phyloP scores from a whole-genome alignment of 805 yeast species.

The Metschnikowia continentalis region DNA sequence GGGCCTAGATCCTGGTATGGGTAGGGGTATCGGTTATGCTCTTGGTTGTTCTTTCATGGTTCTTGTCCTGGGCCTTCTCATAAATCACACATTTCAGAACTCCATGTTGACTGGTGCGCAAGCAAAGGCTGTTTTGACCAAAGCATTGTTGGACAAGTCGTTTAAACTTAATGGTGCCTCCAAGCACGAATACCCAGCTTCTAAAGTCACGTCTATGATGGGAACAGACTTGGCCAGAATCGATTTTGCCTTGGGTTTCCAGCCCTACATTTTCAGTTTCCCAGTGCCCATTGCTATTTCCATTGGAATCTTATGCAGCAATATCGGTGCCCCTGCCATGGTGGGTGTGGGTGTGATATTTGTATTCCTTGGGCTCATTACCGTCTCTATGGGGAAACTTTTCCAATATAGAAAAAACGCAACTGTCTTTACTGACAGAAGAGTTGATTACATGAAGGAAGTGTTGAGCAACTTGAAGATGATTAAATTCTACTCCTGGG shows the following conservation, averaged over 20 bases:
- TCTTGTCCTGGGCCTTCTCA: slow-evolving; percentile 26
- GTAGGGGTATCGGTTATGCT: slow-evolving; percentile 40
- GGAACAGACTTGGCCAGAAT: slow-evolving; percentile 80
- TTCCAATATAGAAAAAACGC: slow-evolving; percentile 55
- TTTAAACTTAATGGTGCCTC: slow-evolving; percentile 56
- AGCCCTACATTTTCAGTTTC: slow-evolving; percentile 59
- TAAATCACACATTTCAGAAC: slow-evolving; percentile 62
- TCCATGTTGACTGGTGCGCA: slow-evolving; percentile 66
- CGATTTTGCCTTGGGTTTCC: slow-evolving; percentile 69
- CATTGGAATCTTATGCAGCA: slow-evolving; percentile 57
- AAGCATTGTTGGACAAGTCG: slow-evolving; percentile 66
- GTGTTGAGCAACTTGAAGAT: slow-evolving; percentile 71
- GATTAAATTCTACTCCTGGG: slow-evolving; percentile 92
- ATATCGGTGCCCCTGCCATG: slow-evolving; percentile 69
- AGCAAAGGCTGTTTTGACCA: slow-evolving; percentile 65
- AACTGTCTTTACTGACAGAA: slow-evolving; percentile 62
- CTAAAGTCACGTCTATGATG: slow-evolving; percentile 70
- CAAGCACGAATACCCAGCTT: slow-evolving; percentile 56
- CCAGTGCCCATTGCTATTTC: slow-evolving; percentile 63
- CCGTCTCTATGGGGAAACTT: slow-evolving; percentile 45
- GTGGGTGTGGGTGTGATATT: slow-evolving; percentile 61
- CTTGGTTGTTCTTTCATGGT: slow-evolving; percentile 34
- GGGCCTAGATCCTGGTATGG: slow-evolving; percentile 23
- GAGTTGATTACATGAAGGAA: slow-evolving; percentile 76
- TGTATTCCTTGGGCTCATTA: slow-evolving; percentile 47